Percentiles rank a stretch among this genome's conserved stretches.
Conservation (phyloP, 2,329 filamentous ascomycete species). For the Scedosporium dehoogii region DNA sequence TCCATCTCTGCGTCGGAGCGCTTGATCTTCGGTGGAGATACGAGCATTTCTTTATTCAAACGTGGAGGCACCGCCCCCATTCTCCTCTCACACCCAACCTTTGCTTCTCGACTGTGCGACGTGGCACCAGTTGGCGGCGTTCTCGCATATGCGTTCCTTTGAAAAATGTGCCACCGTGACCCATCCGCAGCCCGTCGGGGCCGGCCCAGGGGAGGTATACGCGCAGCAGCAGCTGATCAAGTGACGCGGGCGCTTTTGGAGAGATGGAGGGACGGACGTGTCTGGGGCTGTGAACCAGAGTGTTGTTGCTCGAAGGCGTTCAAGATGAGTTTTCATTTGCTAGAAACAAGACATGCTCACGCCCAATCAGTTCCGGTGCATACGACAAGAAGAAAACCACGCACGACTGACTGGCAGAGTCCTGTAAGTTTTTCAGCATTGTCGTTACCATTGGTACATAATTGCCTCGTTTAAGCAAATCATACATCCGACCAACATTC, state of each 20-base stretch:
- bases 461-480: neutral
- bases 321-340: neutral
- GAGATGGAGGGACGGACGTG: neutral
- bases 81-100: neutral
- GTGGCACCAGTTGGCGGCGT: neutral
- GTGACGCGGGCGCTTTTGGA: neutral
- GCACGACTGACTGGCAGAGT: neutral
- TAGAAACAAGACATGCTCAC: neutral
- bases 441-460: neutral
- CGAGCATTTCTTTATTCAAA: neutral
- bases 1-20: too few species aligned
- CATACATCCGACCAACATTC: neutral
- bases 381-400: neutral
- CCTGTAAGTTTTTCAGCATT: neutral
- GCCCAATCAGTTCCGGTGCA: neutral
- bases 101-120: neutral
- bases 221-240: neutral
- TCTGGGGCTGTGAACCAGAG: neutral
- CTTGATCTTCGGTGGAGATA: neutral
- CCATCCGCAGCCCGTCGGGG: neutral
- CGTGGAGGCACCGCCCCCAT: neutral
- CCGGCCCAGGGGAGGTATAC: neutral
- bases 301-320: neutral
- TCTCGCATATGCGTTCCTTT: neutral
- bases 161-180: constrained; percentile 1